A percentile compares a stretch with the other conserved stretches of the same genome.
These are phyloP conservation scores for Cardiospermum halicacabum DNA, from an alignment of 345 rosid species.

Conservation along the genomic window DNA sequence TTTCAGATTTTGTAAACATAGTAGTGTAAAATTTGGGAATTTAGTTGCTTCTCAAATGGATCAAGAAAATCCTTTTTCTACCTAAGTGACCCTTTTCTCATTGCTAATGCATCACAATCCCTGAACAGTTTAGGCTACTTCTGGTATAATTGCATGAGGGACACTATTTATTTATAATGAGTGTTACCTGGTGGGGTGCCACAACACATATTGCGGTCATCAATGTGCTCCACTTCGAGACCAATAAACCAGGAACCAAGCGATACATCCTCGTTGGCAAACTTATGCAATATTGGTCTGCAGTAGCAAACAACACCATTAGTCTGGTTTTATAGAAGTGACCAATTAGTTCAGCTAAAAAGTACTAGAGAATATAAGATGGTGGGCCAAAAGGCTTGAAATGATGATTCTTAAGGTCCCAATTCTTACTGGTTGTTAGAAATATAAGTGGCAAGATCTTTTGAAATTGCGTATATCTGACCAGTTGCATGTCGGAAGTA, in stretches of 20 bases:
- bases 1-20: not conserved
- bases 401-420: not conserved
- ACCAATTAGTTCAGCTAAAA: not conserved
- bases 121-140: not conserved
- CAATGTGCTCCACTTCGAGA: conserved; percentile 92
- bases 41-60: not conserved
- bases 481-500: conserved; percentile 98
- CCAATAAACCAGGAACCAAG: conserved; percentile 98
- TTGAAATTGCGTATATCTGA: conserved; percentile 95
- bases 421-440: conserved; percentile 72
- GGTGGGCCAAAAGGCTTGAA: not conserved
- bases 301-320: conserved; percentile 21
- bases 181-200: conserved; percentile 91
- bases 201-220: conserved; percentile 86
- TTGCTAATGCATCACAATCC: not conserved
- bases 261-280: conserved; percentile 92
- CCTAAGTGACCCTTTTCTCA: not conserved
- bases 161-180: not conserved
- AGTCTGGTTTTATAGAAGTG: not conserved
- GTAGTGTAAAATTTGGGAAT: not conserved
- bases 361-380: not conserved
- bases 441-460: conserved; percentile 86
- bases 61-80: not conserved
- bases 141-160: not conserved
- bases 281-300: conserved; percentile 90